Conservation (phyloP, 2,329 filamentous ascomycete species). For the Aspergillus brasiliensis region DNA sequence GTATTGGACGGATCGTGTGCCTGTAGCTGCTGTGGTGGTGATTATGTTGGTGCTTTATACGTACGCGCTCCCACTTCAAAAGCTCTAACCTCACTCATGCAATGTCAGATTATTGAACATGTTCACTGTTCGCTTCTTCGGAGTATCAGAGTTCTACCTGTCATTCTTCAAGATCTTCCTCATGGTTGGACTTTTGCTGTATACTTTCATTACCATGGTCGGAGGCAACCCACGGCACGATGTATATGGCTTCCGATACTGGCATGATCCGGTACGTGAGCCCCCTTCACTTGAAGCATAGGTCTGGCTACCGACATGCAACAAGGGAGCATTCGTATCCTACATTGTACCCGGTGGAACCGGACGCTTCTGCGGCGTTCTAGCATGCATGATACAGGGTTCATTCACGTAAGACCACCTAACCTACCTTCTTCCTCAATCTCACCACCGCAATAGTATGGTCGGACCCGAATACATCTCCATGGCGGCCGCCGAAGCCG, state of each 20-base stretch:
- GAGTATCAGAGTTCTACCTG: slow-evolving; percentile 52
- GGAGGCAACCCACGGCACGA: slow-evolving; percentile 73
- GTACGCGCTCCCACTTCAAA: slow-evolving; percentile 13
- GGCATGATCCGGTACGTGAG: slow-evolving; percentile 53
- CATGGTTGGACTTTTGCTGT: slow-evolving; percentile 33
- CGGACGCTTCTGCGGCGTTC: slow-evolving; percentile 54
- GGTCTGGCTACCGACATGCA: background rate
- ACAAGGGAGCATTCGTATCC: slow-evolving; percentile 61
- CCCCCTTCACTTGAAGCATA: background rate
- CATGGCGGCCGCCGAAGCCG: slow-evolving; percentile 65
- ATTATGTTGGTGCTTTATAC: slow-evolving; percentile 43
- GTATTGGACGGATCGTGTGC: slow-evolving; percentile 43
- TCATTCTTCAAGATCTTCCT: slow-evolving; percentile 45
- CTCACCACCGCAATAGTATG: slow-evolving; percentile 37
- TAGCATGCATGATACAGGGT: slow-evolving; percentile 72
- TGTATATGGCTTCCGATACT: slow-evolving; percentile 70
- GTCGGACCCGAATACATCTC: slow-evolving; percentile 66
- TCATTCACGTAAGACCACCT: slow-evolving; percentile 53
- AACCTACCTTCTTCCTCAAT: background rate
- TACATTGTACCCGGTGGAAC: slow-evolving; percentile 63
- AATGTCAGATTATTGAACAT: slow-evolving; percentile 38
- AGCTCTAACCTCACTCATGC: background rate
- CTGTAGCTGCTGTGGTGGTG: slow-evolving; percentile 40
- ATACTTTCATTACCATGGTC: slow-evolving; percentile 76
- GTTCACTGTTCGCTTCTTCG: slow-evolving; percentile 47